Conservation (phyloP, 352 stramenopile species). For the Thalassiosira ordinaria region DNA sequence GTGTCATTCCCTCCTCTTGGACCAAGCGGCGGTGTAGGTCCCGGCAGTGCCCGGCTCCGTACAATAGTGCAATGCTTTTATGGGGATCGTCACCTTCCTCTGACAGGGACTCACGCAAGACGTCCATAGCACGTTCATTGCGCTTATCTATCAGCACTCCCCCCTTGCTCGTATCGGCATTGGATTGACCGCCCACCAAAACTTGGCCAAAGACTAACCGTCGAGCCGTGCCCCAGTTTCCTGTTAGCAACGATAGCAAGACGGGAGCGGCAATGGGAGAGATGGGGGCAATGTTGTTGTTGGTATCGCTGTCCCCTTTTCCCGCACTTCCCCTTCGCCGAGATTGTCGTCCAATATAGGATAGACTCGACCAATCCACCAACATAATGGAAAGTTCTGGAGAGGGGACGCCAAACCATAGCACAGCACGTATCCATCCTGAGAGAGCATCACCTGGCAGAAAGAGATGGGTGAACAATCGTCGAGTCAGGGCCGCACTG, state of each 20-base stretch:
- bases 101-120: constrained; percentile 42
- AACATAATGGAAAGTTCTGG: constrained; percentile 78
- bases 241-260: constrained; percentile 57
- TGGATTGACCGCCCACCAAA: constrained; percentile 52
- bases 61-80: constrained; percentile 72
- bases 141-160: constrained; percentile 64
- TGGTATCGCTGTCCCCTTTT: not conserved
- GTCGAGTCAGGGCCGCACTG: constrained; percentile 39
- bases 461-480: constrained; percentile 82
- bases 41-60: constrained; percentile 75
- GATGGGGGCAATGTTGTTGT: constrained; percentile 44
- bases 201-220: constrained; percentile 79
- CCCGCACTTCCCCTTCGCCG: constrained; percentile 1
- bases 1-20: constrained; percentile 50
- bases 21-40: constrained; percentile 71
- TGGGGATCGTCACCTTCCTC: too few species aligned
- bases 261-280: constrained; percentile 67
- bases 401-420: constrained; percentile 70
- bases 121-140: constrained; percentile 72
- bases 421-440: constrained; percentile 50
- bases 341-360: constrained; percentile 13
- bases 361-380: constrained; percentile 78
- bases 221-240: constrained; percentile 57
- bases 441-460: constrained; percentile 67
- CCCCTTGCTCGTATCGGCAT: constrained; percentile 41